Percentiles rank a stretch among this genome's conserved stretches.
These are phyloP conservation scores for Amanita rimosa DNA, from an alignment of 768 basidiomycete species.

Conservation along the genomic window DNA sequence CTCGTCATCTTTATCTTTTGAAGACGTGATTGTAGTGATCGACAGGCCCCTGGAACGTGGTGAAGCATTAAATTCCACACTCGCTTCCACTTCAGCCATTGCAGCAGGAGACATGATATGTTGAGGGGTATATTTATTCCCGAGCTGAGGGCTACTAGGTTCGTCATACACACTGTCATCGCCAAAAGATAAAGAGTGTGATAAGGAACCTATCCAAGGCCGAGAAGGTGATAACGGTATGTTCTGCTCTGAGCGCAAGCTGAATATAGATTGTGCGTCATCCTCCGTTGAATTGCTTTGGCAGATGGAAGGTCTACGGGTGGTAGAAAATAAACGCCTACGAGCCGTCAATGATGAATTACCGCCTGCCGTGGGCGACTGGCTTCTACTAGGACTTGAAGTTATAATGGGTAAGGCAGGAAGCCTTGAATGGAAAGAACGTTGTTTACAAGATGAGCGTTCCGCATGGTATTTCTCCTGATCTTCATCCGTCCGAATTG, in stretches of 20 bases:
- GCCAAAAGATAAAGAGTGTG: constrained; percentile 26
- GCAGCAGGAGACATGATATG: constrained; percentile 61
- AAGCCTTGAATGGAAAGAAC: constrained; percentile 49
- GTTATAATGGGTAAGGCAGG: constrained; percentile 34
- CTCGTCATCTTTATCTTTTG: constrained; percentile 12
- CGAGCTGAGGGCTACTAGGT: constrained; percentile 23
- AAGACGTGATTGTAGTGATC: constrained; percentile 23
- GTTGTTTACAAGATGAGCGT: constrained; percentile 37
- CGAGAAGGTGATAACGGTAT: constrained; percentile 15
- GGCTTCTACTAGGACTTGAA: constrained; percentile 13
- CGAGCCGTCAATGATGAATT: constrained; percentile 21
- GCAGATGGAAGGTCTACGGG: constrained; percentile 43
- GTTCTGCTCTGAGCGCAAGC: constrained; percentile 34
- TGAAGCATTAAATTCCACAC: constrained; percentile 22
- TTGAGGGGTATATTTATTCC: constrained; percentile 44
- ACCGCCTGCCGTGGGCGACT: constrained; percentile 11
- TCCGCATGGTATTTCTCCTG: constrained; percentile 18
- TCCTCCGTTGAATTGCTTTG: constrained; percentile 32
- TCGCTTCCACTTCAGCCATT: constrained; percentile 48
- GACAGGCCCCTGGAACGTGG: constrained; percentile 24
- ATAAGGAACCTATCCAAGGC: constrained; percentile 14
- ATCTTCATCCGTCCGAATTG: constrained; percentile 13
- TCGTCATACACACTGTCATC: constrained; percentile 30
- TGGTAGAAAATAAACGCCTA: constrained; percentile 58
- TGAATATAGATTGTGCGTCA: constrained; percentile 44